Evolutionary conservation across 1,284 basidiomycete genomes (phyloP).

Genomic region (Pseudozyma tsukubaensis): DNA sequence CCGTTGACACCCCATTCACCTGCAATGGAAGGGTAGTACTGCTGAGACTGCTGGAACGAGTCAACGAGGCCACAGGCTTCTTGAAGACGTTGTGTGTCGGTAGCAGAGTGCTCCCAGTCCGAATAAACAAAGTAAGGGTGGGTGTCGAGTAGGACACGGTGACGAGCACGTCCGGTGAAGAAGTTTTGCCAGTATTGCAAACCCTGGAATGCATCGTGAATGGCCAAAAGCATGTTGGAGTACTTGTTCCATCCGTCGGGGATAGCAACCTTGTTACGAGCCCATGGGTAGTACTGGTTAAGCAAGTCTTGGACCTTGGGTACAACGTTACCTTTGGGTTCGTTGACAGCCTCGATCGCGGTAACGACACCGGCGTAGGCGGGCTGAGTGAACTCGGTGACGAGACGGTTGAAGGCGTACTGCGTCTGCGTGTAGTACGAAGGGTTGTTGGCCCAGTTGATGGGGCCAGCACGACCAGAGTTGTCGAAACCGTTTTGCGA

Average conservation of each 20-base stretch:
- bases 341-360: slow-evolving; percentile 63
- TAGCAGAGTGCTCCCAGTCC: slow-evolving; percentile 42
- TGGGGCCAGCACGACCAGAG: slow-evolving; percentile 78
- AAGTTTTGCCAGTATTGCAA: slow-evolving; percentile 75
- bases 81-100: slow-evolving; percentile 50
- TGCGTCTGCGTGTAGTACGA: slow-evolving; percentile 80
- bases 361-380: slow-evolving; percentile 57
- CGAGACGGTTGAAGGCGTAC: slow-evolving; percentile 75
- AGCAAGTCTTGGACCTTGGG: slow-evolving; percentile 33
- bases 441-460: slow-evolving; percentile 79
- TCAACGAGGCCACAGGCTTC: slow-evolving; percentile 45
- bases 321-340: slow-evolving; percentile 56
- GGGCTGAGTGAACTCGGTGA: slow-evolving; percentile 52
- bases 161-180: slow-evolving; percentile 45
- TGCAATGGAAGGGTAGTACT: slow-evolving; percentile 57
- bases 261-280: slow-evolving; percentile 54
- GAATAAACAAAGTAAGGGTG: slow-evolving; percentile 63
- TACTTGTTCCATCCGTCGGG: slow-evolving; percentile 46
- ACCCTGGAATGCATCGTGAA: slow-evolving; percentile 87
- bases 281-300: slow-evolving; percentile 57
- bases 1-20: slow-evolving; percentile 56
- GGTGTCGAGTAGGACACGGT: slow-evolving; percentile 58
- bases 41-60: slow-evolving; percentile 40
- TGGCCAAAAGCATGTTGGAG: slow-evolving; percentile 70
- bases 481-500: slow-evolving; percentile 70